Evolutionary conservation across 1,284 basidiomycete species (phyloP).

Genomic region (Prillingera fragicola): DNA sequence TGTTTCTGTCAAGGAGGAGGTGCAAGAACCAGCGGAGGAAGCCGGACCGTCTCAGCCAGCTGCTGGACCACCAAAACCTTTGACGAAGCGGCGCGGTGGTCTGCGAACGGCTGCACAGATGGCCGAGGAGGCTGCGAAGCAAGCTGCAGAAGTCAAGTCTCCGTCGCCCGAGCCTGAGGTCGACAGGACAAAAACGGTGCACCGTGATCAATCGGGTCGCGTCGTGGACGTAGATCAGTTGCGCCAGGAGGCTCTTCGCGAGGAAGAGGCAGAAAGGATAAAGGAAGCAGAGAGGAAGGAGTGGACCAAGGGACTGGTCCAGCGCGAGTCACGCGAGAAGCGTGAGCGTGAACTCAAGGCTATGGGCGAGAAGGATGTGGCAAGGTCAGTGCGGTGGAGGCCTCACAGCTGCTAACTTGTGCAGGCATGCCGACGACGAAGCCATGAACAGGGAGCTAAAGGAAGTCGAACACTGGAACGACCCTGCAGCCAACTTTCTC

Average conservation of each 20-base stretch:
- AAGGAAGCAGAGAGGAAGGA: slow-evolving; percentile 85
- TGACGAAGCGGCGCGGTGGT: slow-evolving; percentile 58
- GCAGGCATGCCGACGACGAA: slow-evolving; percentile 66
- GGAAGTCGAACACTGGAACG: slow-evolving; percentile 80
- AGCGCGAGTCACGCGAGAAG: slow-evolving; percentile 70
- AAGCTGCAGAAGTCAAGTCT: slow-evolving; percentile 48
- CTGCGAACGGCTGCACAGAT: slow-evolving; percentile 60
- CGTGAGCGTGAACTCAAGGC: slow-evolving; percentile 61
- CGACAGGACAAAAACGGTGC: slow-evolving; percentile 79
- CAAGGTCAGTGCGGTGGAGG: slow-evolving; percentile 51
- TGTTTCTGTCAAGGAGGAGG: slow-evolving; percentile 22
- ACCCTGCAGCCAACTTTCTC: slow-evolving; percentile 88
- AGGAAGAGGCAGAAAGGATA: slow-evolving; percentile 72
- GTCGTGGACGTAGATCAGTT: slow-evolving; percentile 83
- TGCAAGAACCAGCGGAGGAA: slow-evolving; percentile 16
- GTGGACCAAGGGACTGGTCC: slow-evolving; percentile 92
- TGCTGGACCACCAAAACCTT: slow-evolving; percentile 21
- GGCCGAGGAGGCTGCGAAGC: slow-evolving; percentile 53
- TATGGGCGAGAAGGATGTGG: slow-evolving; percentile 62
- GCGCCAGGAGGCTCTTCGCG: slow-evolving; percentile 69
- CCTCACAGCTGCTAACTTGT: background rate
- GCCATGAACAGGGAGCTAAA: slow-evolving; percentile 78
- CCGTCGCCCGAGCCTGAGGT: slow-evolving; percentile 52
- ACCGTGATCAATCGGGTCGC: slow-evolving; percentile 82
- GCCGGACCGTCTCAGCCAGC: slow-evolving; percentile 6